Conservation (phyloP, 441 rosid species). For the Adansonia grandidieri region DNA sequence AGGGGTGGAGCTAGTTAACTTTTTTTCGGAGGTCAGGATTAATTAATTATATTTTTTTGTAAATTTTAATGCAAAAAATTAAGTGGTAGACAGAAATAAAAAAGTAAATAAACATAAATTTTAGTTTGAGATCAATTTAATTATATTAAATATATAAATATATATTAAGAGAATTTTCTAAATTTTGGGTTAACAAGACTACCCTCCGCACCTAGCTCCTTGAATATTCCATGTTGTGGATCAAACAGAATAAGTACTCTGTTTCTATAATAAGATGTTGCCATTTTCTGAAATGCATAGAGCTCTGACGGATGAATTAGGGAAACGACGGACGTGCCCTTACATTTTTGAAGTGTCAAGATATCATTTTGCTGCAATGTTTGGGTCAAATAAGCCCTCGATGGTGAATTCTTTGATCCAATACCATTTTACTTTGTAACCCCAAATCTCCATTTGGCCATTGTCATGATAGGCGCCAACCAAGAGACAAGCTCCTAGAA, state of each 20-base stretch:
- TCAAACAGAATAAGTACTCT: slow-evolving; percentile 58
- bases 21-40: too few species aligned
- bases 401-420: slow-evolving; percentile 19
- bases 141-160: too few species aligned
- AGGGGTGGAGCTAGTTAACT: too few species aligned
- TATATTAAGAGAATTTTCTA: too few species aligned
- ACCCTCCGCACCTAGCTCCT: slow-evolving; percentile 39
- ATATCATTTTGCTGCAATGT: slow-evolving; percentile 38
- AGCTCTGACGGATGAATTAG: slow-evolving; percentile 40
- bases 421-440: slow-evolving; percentile 8
- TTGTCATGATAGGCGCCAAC: slow-evolving; percentile 30
- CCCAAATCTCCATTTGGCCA: too few species aligned
- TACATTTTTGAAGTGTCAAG: slow-evolving; percentile 40
- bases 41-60: too few species aligned
- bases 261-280: slow-evolving; percentile 56
- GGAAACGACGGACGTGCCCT: slow-evolving; percentile 32
- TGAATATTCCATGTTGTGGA: slow-evolving; percentile 53
- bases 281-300: slow-evolving; percentile 58
- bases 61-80: too few species aligned
- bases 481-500: slow-evolving; percentile 53
- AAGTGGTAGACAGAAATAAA: too few species aligned
- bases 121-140: too few species aligned
- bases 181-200: too few species aligned
- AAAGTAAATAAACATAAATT: too few species aligned
- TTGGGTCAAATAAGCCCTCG: slow-evolving; percentile 62